Evolutionary conservation across 2,329 filamentous ascomycete genomes (phyloP).

Genomic region (Fusarium verrucosum): DNA sequence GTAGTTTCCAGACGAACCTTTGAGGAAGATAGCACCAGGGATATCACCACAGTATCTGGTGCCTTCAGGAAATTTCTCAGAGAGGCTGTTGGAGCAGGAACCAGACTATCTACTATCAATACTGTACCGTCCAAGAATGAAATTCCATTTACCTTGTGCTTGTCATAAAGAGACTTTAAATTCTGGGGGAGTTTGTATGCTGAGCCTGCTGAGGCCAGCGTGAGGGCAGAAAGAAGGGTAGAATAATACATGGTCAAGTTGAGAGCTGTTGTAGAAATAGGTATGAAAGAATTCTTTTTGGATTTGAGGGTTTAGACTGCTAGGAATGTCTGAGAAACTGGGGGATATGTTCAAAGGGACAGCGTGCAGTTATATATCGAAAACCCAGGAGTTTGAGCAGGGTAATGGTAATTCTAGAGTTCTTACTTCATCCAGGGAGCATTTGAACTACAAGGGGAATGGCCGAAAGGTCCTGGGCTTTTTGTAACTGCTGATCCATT

Average conservation of each 20-base stretch:
- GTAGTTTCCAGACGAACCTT: conserved; percentile 53
- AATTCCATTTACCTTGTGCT: not conserved
- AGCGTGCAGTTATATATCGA: too few relatives aligned
- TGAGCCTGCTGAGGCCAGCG: not conserved
- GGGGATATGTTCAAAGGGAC: too few relatives aligned
- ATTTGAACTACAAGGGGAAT: not conserved
- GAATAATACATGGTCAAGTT: not conserved
- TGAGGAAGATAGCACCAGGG: conserved; percentile 49
- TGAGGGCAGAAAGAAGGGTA: not conserved
- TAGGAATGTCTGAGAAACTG: not conserved
- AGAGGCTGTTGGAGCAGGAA: not conserved
- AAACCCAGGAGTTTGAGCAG: too few relatives aligned
- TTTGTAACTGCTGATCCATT: not conserved
- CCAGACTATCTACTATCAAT: not conserved
- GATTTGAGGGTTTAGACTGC: not conserved
- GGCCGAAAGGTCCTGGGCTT: not conserved
- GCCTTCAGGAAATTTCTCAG: not conserved
- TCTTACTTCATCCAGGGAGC: not conserved
- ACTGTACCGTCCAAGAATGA: fast-evolving
- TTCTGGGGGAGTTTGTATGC: not conserved
- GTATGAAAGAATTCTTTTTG: not conserved
- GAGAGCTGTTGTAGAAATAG: not conserved
- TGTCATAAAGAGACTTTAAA: not conserved
- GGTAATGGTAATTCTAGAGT: too few relatives aligned
- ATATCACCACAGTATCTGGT: not conserved